phyloP scores from a whole-genome alignment of 2,329 filamentous ascomycete species.

The Cladophialophora psammophila region DNA sequence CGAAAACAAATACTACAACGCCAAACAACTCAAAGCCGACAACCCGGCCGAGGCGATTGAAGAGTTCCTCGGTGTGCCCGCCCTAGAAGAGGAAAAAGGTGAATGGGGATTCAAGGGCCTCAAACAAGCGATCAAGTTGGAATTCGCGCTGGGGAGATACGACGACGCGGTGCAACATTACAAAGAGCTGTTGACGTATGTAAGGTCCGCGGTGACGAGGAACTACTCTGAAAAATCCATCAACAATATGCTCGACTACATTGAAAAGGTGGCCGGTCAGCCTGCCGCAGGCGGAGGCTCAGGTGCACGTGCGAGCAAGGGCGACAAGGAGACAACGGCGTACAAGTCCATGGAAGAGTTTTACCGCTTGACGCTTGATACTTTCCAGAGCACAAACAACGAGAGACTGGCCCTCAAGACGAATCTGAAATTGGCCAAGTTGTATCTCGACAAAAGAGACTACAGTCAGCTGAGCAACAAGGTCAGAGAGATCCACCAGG shows the following conservation, averaged over 20 bases:
- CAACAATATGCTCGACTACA: conserved; percentile 98
- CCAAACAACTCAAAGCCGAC: conserved; percentile 90
- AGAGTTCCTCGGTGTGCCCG: conserved; percentile 89
- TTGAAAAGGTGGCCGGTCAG: conserved; percentile 75
- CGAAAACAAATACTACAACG: conserved; percentile 99
- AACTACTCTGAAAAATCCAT: conserved; percentile 99
- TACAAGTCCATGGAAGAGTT: conserved; percentile 90
- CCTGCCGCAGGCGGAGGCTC: not conserved
- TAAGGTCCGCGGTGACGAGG: conserved; percentile 93
- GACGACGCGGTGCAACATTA: conserved; percentile 90
- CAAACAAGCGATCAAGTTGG: conserved; percentile 97
- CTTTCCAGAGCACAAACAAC: conserved; percentile 97
- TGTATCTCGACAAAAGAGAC: conserved; percentile 90
- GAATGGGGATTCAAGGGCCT: conserved; percentile 99
- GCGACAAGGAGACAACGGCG: conserved; percentile 59
- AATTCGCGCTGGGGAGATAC: conserved; percentile 91
- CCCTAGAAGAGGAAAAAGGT: conserved; percentile 86
- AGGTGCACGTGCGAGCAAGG: not conserved
- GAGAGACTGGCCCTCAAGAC: conserved; percentile 98
- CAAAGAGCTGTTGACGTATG: conserved; percentile 92
- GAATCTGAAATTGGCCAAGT: conserved; percentile 92
- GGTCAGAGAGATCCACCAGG: conserved; percentile 83
- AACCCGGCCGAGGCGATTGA: conserved; percentile 88
- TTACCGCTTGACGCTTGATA: conserved; percentile 90
- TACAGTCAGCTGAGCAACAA: conserved; percentile 82